Evolutionary conservation across 1,284 basidiomycete genomes (phyloP).

Genomic region (Prillingera fragicola): DNA sequence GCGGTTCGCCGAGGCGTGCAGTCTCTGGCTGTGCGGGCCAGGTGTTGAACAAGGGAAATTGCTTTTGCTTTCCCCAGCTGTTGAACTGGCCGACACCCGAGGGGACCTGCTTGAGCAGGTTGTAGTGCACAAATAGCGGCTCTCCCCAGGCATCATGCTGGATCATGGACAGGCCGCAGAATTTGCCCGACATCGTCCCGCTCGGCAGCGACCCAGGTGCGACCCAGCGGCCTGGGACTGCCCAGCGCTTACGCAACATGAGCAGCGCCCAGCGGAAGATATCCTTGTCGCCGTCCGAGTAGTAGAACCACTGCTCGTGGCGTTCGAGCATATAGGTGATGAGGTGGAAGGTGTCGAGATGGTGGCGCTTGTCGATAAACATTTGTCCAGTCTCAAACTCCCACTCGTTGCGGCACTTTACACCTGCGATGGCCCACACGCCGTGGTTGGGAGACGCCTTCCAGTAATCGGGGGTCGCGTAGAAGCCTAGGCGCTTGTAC

Average conservation of each 20-base stretch:
- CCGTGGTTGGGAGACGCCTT: conserved; percentile 48
- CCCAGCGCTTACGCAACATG: conserved; percentile 52
- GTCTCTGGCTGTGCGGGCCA: conserved; percentile 31
- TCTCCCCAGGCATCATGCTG: conserved; percentile 50
- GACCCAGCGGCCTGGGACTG: conserved; percentile 50
- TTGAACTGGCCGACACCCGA: conserved; percentile 43
- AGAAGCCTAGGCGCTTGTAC: conserved; percentile 45
- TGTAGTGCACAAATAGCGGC: conserved; percentile 51
- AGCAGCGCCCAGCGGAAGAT: conserved; percentile 52
- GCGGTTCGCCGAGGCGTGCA: conserved; percentile 32
- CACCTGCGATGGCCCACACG: conserved; percentile 51
- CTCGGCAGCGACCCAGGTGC: conserved; percentile 46
- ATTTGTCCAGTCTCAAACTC: conserved; percentile 52
- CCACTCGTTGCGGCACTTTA: conserved; percentile 53
- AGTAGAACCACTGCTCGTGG: conserved; percentile 50
- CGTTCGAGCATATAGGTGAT: conserved; percentile 49
- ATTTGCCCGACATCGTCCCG: conserved; percentile 40
- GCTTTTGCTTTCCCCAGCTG: conserved; percentile 48
- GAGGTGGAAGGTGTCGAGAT: conserved; percentile 50
- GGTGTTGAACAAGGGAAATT: conserved; percentile 40
- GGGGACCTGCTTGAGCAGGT: conserved; percentile 51
- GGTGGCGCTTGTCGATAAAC: conserved; percentile 50
- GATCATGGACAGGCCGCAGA: conserved; percentile 50
- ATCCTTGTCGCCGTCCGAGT: conserved; percentile 53
- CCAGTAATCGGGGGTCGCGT: conserved; percentile 46